These are phyloP conservation scores for Flaveria bidentis DNA, from an alignment of 129 eudicot species.

Conservation along the genomic window DNA sequence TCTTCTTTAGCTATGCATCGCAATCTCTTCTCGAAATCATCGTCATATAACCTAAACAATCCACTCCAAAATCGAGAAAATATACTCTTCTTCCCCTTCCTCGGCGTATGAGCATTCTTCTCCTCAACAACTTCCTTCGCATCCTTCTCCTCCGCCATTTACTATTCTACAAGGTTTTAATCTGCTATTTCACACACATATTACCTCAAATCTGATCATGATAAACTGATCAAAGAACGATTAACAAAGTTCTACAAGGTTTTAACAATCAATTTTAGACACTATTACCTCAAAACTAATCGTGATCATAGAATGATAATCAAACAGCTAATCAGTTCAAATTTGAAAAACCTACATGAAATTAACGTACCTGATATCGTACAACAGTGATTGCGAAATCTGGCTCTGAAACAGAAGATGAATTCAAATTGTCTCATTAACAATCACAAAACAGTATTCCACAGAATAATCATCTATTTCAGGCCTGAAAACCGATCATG, in stretches of 20 bases:
- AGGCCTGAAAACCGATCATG: slow-evolving; percentile 5
- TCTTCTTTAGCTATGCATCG: slow-evolving; percentile 72
- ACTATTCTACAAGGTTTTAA: slow-evolving; percentile 11
- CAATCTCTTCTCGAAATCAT: slow-evolving; percentile 81
- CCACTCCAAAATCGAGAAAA: slow-evolving; percentile 75
- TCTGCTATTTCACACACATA: background rate
- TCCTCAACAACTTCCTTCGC: slow-evolving; percentile 35
- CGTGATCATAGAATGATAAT: slow-evolving; percentile 7
- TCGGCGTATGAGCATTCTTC: slow-evolving; percentile 36
- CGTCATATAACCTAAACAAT: slow-evolving; percentile 55
- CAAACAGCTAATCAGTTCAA: background rate
- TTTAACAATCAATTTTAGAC: background rate
- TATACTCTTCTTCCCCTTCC: slow-evolving; percentile 64
- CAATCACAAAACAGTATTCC: background rate
- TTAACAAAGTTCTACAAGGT: background rate
- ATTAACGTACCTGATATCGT: slow-evolving; percentile 25
- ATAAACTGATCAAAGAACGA: background rate
- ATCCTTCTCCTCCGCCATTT: slow-evolving; percentile 40
- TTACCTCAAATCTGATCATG: background rate
- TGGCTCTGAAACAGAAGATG: slow-evolving; percentile 6
- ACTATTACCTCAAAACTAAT: background rate
- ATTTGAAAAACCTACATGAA: slow-evolving; percentile 20
- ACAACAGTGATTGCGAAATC: slow-evolving; percentile 8
- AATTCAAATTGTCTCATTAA: background rate
- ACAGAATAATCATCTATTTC: background rate